Base-by-base conservation (phyloP, 495 filamentous ascomycete genomes). In the Mytilinidion resinicola region DNA sequence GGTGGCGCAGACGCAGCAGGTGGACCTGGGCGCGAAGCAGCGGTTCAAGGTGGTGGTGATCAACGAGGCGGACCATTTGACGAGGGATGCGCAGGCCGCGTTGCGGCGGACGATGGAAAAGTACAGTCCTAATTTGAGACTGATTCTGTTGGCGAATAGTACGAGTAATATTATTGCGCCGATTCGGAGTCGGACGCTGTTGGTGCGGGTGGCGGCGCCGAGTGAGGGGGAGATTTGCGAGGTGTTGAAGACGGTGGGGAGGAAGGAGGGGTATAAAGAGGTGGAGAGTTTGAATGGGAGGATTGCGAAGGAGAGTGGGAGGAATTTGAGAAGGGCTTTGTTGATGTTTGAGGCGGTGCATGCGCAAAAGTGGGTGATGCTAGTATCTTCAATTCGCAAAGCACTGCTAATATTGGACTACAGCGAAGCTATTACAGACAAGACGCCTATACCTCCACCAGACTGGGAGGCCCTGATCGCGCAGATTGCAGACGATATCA, bases 41-140 rank as follows among this genome's bases (percentile, higher is more conserved):
- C 80, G 84, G 44, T 98, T 98, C 77, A 98, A 98, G 76, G 90
- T 98, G 11, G 95, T 98, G 1, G 91, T 98, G 37, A 96, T 98
- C 77, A 98, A 98, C 67, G 93, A 98, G 75, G 93, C 93, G n/a
- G 95, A 98, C 65, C 87, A 96, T 65, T 76, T 98, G 48, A 95
- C 87, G 0, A 76, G 93, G 42, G 93, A 98, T 80, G 93, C 93
- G 7, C 93, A 98, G 73, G 95, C 95, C 0, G 93, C 93, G 51
- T 77, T 98, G 69, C 82, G 93, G 69, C 79, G 93, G 55, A 98
- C 93, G 0, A 98, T 98, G 93, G 93, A 98, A 76, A 98, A 98
- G 77, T 98, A 98, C 74, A 90, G 86, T 61, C 92, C 93, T 19
- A 98, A 97, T 71, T 63, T 98, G 61, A 78, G 93, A 36, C 73